phyloP scores from a whole-genome alignment of 441 rosid genomes.

The Populus hybrid region DNA sequence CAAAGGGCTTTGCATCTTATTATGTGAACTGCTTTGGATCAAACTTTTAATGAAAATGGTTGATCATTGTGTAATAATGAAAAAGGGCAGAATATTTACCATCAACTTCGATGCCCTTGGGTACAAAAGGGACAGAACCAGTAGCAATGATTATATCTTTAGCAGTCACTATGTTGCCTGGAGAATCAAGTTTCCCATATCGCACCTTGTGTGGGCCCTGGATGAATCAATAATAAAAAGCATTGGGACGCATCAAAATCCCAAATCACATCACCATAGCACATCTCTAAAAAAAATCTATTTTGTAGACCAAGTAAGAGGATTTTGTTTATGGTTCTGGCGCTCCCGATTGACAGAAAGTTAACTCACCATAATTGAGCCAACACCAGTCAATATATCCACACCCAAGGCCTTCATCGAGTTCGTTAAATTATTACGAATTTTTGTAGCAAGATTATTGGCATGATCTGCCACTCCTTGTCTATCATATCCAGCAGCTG shows the following conservation, averaged over 20 bases:
- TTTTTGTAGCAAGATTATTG: constrained; percentile 85
- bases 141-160: constrained; percentile 88
- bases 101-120: constrained; percentile 96
- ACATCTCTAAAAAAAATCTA: not conserved
- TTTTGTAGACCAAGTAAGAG: not conserved
- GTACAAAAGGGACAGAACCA: constrained; percentile 96
- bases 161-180: constrained; percentile 64
- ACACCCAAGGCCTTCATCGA: constrained; percentile 94
- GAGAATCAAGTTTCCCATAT: constrained; percentile 54
- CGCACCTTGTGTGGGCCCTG: constrained; percentile 95
- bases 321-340: not conserved
- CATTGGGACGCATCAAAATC: too few relatives aligned
- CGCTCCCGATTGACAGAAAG: not conserved
- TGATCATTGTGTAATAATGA: not conserved
- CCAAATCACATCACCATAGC: not conserved
- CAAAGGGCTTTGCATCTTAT: not conserved
- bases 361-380: constrained; percentile 66
- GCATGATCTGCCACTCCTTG: constrained; percentile 98
- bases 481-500: constrained; percentile 89
- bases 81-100: constrained; percentile 40
- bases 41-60: not conserved
- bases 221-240: constrained; percentile 17
- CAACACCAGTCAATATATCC: constrained; percentile 89
- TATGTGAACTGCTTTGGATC: not conserved
- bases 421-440: constrained; percentile 82